Evolutionary conservation across 495 filamentous ascomycete species (phyloP), one percentile per base, ranked within the genome.

Genomic region (Daldinia decipiens): DNA sequence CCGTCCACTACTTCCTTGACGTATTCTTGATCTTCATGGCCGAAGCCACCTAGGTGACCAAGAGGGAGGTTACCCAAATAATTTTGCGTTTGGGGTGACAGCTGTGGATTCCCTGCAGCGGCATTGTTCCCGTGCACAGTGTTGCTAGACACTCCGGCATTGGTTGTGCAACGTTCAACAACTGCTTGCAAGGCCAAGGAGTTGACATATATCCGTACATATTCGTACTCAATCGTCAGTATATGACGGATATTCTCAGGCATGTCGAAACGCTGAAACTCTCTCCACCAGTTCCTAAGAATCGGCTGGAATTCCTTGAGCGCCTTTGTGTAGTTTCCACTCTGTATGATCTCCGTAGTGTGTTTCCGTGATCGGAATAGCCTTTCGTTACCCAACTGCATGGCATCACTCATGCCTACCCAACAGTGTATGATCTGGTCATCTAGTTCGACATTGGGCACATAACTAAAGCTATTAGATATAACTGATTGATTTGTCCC

Each of bases 121-220:
- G 70, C 54, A 26, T 59, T 72, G 7, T 52, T 24, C 4, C 73
- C 75, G 38, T 75, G 73, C 24, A 59, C 77, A 15, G 73, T 74
- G 27, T 72, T 73, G 45, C 68, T 79, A 19, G 77, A 84, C 59
- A 85, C 83, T 24, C 82, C 81, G 31, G 89, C 86, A 70, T 90
- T 93, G 40, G 85, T 91, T 5, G 93, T 94, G 83, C 93, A 97
- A 38, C 95, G 88, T 78, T 98, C 95, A 17, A 98, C 91, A 19
- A 98, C 93, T 5, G 95, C 96, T 82, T 99, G 95, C 12, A 99
- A 81, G 3, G 93, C 93, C 13, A 99, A 85, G 5, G 93, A 96
- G 74, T 98, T 98, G 81, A 97, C 85, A 76, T 98, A 98, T 54
- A 97, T 87, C 79, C 92, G 86, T 17, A 93, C 92, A 72, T 96